phyloP scores from a whole-genome alignment of 163 green algal genomes.

The Smithsoniella earleae region DNA sequence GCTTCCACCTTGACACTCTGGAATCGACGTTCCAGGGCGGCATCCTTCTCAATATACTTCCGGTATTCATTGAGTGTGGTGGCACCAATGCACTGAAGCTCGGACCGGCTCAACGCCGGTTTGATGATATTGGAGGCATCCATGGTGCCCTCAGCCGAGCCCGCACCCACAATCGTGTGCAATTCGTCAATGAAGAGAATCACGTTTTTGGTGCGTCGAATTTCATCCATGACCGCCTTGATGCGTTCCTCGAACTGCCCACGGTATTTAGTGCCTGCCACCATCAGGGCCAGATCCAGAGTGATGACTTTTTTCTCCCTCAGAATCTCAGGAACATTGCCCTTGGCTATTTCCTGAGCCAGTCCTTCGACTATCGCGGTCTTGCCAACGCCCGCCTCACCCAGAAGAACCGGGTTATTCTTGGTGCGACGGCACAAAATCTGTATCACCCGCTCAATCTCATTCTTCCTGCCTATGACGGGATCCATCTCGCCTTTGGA shows the following conservation, averaged over 20 bases:
- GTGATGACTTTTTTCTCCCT: no score
- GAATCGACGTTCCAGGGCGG: slow-evolving; percentile 87
- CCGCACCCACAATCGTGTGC: slow-evolving; percentile 80
- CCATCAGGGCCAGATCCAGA: slow-evolving; percentile 69
- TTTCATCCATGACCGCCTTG: slow-evolving; percentile 82
- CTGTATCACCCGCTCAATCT: no score
- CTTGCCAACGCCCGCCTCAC: slow-evolving; percentile 66
- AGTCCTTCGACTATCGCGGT: slow-evolving; percentile 61
- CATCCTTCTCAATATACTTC: slow-evolving; percentile 95
- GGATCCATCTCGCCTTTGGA: no score
- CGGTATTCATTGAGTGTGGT: slow-evolving; percentile 92
- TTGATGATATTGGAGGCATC: slow-evolving; percentile 82
- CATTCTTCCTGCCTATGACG: no score
- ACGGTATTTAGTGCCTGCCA: slow-evolving; percentile 79
- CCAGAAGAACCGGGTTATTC: slow-evolving; percentile 53
- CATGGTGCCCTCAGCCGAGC: slow-evolving; percentile 68
- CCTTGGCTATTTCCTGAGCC: no score
- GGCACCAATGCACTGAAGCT: slow-evolving; percentile 89
- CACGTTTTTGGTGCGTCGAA: slow-evolving; percentile 67
- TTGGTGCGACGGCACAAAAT: no score
- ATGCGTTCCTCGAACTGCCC: slow-evolving; percentile 94
- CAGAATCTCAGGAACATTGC: no score
- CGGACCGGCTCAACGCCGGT: slow-evolving; percentile 77
- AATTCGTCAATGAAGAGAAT: slow-evolving; percentile 97
- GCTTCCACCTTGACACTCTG: slow-evolving; percentile 86